These are phyloP conservation scores for Penicillium fimorum DNA, from an alignment of 495 filamentous ascomycete species.

Conservation along the genomic window DNA sequence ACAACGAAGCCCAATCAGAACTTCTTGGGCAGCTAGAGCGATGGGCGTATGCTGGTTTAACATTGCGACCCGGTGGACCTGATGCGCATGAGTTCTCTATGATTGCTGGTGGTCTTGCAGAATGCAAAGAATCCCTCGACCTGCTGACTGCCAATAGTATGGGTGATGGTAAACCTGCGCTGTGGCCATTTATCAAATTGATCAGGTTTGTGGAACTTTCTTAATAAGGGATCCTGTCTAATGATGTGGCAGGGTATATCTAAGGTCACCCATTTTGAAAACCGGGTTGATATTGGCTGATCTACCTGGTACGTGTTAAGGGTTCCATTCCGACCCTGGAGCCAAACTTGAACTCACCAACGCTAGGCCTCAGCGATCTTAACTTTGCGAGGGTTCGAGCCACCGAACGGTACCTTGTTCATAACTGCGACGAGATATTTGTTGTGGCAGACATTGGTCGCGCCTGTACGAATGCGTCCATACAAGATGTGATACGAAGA, in stretches of 20 bases:
- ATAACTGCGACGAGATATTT: slow-evolving; percentile 34
- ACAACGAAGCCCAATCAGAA: not conserved
- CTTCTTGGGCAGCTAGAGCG: slow-evolving; percentile 17
- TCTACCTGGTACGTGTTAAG: slow-evolving; percentile 30
- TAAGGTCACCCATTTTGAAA: slow-evolving; percentile 26
- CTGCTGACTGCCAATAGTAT: slow-evolving; percentile 12
- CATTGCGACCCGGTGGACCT: slow-evolving; percentile 17
- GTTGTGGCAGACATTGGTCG: slow-evolving; percentile 27
- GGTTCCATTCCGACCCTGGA: no score
- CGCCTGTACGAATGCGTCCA: slow-evolving; percentile 22
- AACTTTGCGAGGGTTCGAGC: slow-evolving; percentile 29
- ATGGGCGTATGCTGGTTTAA: slow-evolving; percentile 18
- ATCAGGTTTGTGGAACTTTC: slow-evolving; percentile 22
- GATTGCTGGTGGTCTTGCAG: slow-evolving; percentile 13
- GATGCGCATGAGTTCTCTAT: slow-evolving; percentile 11
- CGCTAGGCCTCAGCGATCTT: slow-evolving; percentile 22
- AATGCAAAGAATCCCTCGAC: slow-evolving; percentile 25
- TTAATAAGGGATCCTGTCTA: not conserved
- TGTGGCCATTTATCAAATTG: slow-evolving; percentile 39
- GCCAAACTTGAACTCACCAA: no score
- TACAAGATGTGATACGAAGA: slow-evolving; percentile 23
- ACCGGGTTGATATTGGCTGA: slow-evolving; percentile 34
- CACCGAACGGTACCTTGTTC: slow-evolving; percentile 29
- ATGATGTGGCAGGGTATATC: slow-evolving; percentile 29
- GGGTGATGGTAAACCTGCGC: slow-evolving; percentile 8